Evolutionary conservation across 768 basidiomycete genomes (phyloP), one percentile per base, ranked within the genome.

Genomic region (Multifurca ochricompacta): DNA sequence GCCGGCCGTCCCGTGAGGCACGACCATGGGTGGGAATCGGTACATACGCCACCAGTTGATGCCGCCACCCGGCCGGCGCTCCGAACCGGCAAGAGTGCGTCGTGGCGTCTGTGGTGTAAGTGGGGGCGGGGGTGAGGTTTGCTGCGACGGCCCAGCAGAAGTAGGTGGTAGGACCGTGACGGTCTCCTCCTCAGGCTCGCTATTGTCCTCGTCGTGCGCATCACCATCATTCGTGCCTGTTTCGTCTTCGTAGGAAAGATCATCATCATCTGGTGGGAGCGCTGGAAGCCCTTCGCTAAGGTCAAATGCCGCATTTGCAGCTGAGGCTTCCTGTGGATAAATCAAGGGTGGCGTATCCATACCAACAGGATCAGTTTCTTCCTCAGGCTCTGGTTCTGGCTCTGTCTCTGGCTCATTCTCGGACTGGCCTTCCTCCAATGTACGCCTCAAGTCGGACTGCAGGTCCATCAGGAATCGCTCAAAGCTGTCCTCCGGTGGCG

Each of bases 1-100:
- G 21, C 30, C 10, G 45, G 46, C 19, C 11, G 23, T 34, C 50
- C 60, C 60, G 31, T 63, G 64, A 7, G 74, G 67, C n/a, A 76
- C 71, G 13, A 70, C 59, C 59, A 88, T 83, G 35, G 86, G 75
- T 7, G 84, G 85, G 71, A 89, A 90, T n/a, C 87, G 78, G 64
- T 88, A 88, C 62, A 88, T 68, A 51, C 87, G 73, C 88, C 88
- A 90, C 80, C 87, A 86, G 64, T 90, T 90, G 53, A 90, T 73
- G 16, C 75, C 74, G 27, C 69, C 69, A 35, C 73, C 71, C 16
- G 71, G 69, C 16, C 68, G 66, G 45, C 65, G 73, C 59, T 74
- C 73, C 3, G 69, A 68, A 16, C 69, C 67, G 14, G 68, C 63
- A 42, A 69, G 59, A 27, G 70, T 68, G 34, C 66, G 67, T 11